Evolutionary conservation across 805 yeast species (phyloP).

Genomic region (Kockiozyma suomiensis): DNA sequence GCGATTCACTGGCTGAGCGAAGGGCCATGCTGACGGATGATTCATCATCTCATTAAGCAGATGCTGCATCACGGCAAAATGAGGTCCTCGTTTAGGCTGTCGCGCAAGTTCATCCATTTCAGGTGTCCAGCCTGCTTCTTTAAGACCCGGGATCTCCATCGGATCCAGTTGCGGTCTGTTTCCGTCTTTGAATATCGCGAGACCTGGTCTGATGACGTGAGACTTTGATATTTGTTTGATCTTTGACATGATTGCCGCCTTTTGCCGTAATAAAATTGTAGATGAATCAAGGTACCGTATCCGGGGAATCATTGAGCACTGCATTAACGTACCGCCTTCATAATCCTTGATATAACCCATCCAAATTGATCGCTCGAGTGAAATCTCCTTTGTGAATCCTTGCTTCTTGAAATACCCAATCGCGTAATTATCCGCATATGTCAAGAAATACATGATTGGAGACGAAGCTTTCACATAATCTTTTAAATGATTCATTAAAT

Average conservation of each 20-base stretch:
- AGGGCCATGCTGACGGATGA: slow-evolving; percentile 98
- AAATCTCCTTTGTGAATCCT: slow-evolving; percentile 94
- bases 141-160: slow-evolving; percentile 80
- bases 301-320: slow-evolving; percentile 88
- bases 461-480: slow-evolving; percentile 92
- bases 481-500: slow-evolving; percentile 94
- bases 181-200: slow-evolving; percentile 60
- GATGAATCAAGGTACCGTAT: slow-evolving; percentile 87
- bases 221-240: slow-evolving; percentile 78
- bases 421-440: slow-evolving; percentile 98
- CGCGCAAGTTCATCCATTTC: slow-evolving; percentile 98
- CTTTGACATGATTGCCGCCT: slow-evolving; percentile 86
- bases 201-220: slow-evolving; percentile 79
- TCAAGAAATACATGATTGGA: slow-evolving; percentile 79
- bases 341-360: slow-evolving; percentile 98
- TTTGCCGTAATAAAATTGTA: slow-evolving; percentile 81
- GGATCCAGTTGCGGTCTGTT: slow-evolving; percentile 59
- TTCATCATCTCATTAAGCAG: slow-evolving; percentile 84
- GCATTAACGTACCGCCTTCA: slow-evolving; percentile 99
- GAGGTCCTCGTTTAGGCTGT: slow-evolving; percentile 91
- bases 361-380: slow-evolving; percentile 85
- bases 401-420: slow-evolving; percentile 98
- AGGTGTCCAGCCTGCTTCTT: slow-evolving; percentile 96
- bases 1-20: slow-evolving; percentile 85
- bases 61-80: slow-evolving; percentile 90